Percentiles rank a stretch among this genome's conserved stretches.
Evolutionary conservation across 306 rosid genomes (phyloP).

Genomic region (Vigna hirtella): DNA sequence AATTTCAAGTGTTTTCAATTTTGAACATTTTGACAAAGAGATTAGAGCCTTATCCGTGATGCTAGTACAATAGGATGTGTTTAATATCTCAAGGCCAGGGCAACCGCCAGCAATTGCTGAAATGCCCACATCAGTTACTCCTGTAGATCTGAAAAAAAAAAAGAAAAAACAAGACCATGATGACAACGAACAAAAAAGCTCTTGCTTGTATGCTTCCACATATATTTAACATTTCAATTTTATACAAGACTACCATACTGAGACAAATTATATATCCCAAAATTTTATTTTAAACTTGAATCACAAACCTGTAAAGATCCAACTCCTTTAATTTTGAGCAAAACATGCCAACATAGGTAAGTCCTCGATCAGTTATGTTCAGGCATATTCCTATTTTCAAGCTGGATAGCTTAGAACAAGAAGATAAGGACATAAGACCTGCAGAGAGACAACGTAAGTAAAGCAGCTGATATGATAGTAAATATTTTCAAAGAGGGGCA

Average conservation of each 20-base stretch:
- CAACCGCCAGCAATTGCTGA: conserved; percentile 80
- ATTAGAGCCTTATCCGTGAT: conserved; percentile 68
- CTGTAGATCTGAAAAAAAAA: conserved; percentile 68
- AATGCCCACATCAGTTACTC: conserved; percentile 80
- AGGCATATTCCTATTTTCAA: conserved; percentile 90
- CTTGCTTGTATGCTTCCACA: background rate
- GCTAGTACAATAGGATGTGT: conserved; percentile 78
- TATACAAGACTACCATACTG: background rate
- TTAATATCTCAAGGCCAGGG: conserved; percentile 76
- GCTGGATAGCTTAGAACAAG: conserved; percentile 71
- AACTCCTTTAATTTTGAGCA: conserved; percentile 81
- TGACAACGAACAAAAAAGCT: background rate
- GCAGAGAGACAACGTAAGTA: conserved; percentile 49
- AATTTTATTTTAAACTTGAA: conserved; percentile 14
- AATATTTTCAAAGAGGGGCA: conserved; percentile 15
- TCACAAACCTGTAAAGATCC: conserved; percentile 87
- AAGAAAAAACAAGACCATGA: conserved; percentile 4
- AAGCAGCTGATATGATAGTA: conserved; percentile 33
- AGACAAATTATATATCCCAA: background rate
- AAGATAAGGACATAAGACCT: conserved; percentile 77
- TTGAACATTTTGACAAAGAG: conserved; percentile 69
- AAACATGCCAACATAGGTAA: conserved; percentile 65
- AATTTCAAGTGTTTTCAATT: conserved; percentile 73
- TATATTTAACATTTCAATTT: background rate
- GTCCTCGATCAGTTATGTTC: conserved; percentile 82